These are phyloP conservation scores for Leccinum ponderosum DNA, from an alignment of 1,284 basidiomycete genomes.

Conservation along the genomic window DNA sequence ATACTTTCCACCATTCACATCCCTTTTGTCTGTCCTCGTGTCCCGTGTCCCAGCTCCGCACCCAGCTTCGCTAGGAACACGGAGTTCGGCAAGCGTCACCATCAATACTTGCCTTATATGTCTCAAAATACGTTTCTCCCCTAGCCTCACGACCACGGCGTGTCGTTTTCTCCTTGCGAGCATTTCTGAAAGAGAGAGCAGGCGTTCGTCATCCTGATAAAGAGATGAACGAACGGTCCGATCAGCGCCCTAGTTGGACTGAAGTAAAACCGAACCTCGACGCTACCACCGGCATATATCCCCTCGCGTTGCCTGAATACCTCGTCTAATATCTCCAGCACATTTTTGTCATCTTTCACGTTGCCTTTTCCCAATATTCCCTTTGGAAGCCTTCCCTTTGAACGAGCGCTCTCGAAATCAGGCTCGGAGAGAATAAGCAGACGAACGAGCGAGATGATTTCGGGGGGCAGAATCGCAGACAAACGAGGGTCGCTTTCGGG, in stretches of 20 bases:
- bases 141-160: slow-evolving; percentile 75
- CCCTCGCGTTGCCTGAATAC: slow-evolving; percentile 53
- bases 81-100: slow-evolving; percentile 10
- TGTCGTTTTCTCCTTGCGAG: slow-evolving; percentile 52
- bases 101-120: slow-evolving; percentile 37
- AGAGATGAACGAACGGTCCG: neutral
- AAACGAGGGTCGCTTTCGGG: slow-evolving; percentile 27
- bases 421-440: slow-evolving; percentile 60
- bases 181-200: slow-evolving; percentile 35
- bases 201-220: slow-evolving; percentile 52
- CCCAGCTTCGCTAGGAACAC: neutral
- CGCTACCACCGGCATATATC: slow-evolving; percentile 45
- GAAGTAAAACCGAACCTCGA: slow-evolving; percentile 17
- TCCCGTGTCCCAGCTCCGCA: neutral
- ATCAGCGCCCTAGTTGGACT: neutral
- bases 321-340: slow-evolving; percentile 46
- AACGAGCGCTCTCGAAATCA: slow-evolving; percentile 66
- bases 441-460: slow-evolving; percentile 71
- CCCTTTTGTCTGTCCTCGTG: neutral
- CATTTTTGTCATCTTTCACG: slow-evolving; percentile 42
- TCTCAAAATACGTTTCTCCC: slow-evolving; percentile 75
- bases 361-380: slow-evolving; percentile 41
- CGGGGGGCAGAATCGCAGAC: slow-evolving; percentile 51
- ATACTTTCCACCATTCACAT: neutral
- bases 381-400: slow-evolving; percentile 81